Base-by-base conservation (phyloP, 2,329 filamentous ascomycete species). In the Neonectria punicea region DNA sequence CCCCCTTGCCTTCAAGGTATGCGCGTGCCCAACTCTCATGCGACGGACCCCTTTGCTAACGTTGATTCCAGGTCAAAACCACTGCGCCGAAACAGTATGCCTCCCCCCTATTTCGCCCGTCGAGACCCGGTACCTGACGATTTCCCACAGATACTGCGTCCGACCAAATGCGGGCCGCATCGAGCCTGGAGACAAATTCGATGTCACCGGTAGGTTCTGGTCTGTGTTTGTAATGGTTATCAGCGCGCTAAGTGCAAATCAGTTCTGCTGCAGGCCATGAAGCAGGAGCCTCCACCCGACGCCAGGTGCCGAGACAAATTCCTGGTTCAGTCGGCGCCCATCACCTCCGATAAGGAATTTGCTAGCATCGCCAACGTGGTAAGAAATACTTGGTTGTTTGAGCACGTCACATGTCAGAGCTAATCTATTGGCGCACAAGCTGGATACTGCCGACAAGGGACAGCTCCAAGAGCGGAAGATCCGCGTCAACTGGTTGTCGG, bases 221-320 rank as follows among this genome's bases (percentile, higher is more conserved):
- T 36, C 13, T 22, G 39, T 55, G 10, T 60, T 22, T 20, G 30
- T 14, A 47, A 44, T 50, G 18, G n/a, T 44, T 13, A 30, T n/a
- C 44, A 46, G 14, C 34, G 47, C 13, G 16, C 70, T 74, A 59
- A 74, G 36, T 41, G 57, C 49, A 20, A 22, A 50, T 57, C 68
- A 97, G 96, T 99, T 63, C 90, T 98, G 41, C 89, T 99, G 46
- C 96, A 99, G 83, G 94, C 95, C 25, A 98, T 99, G 96, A 98
- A 97, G 85, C 89, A 93, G 77, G 94, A 98, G 76, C 95, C 95
- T 61, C 88, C 94, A 20, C 80, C 85, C 63, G 94, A 97, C 78
- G 90, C 92, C 67, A 94, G 93, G 80, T 99, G 96, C 84, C 92
- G 93, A 80, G 95, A 98, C 87, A 98, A 98, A 84, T 98, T 98